Conservation (phyloP, 2,329 filamentous ascomycete species). For the Nannizzia gypsea region DNA sequence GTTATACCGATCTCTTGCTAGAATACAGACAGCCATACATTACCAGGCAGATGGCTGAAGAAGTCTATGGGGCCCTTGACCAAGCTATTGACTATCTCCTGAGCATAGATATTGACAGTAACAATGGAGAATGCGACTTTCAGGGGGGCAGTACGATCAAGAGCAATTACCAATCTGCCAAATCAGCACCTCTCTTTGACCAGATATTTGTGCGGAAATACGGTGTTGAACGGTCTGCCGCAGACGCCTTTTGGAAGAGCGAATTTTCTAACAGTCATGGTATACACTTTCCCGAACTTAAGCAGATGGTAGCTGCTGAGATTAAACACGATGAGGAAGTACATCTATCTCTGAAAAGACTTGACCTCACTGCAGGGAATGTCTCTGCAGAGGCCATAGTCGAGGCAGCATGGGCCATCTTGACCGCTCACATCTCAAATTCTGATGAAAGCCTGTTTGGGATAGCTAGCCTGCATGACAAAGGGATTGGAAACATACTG, state of each 20-base stretch:
- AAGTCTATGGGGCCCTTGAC: not conserved
- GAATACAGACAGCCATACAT: not conserved
- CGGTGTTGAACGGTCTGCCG: not conserved
- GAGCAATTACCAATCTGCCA: not conserved
- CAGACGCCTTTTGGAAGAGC: not conserved
- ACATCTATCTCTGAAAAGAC: not conserved
- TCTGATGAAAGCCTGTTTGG: conserved; percentile 34
- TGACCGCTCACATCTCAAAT: conserved; percentile 10
- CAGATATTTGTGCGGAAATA: not conserved
- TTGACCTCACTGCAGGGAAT: not conserved
- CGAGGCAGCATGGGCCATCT: conserved; percentile 9
- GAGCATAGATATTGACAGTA: not conserved
- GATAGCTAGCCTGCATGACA: conserved; percentile 25
- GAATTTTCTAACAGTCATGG: not conserved
- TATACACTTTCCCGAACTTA: not conserved
- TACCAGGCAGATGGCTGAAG: not conserved
- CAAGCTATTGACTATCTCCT: not conserved
- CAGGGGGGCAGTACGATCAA: not conserved
- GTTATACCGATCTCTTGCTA: not conserved
- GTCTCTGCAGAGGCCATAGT: not conserved
- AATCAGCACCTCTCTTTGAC: not conserved
- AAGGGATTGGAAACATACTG: conserved; percentile 22
- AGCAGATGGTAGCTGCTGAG: not conserved
- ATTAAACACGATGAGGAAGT: not conserved
- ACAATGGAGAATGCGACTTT: not conserved